Percentiles rank a stretch among this genome's conserved stretches.
These are phyloP conservation scores for Arthrobotrys entomopaga DNA, from an alignment of 2,329 filamentous ascomycete genomes.

Conservation along the genomic window DNA sequence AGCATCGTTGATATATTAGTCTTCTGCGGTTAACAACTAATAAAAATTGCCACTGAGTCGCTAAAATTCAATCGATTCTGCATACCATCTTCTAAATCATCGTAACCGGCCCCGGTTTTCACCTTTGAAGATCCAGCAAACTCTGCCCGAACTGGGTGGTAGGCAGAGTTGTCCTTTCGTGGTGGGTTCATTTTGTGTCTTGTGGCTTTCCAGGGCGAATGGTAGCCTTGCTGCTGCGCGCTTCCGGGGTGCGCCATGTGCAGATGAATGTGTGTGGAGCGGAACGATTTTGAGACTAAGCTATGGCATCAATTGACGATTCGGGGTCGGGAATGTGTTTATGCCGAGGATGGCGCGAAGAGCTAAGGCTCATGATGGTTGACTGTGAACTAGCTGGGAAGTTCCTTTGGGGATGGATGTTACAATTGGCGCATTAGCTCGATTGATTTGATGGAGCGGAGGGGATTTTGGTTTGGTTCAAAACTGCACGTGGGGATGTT, in stretches of 20 bases:
- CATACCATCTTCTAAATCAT: constrained; percentile 16
- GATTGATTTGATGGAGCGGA: not conserved
- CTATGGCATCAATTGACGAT: constrained; percentile 1
- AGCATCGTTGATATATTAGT: too few species aligned
- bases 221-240: not conserved
- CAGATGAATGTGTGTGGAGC: not conserved
- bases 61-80: not conserved
- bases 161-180: constrained; percentile 24
- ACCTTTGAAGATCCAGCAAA: constrained; percentile 20
- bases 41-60: too few species aligned
- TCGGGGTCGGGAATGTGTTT: constrained; percentile 1
- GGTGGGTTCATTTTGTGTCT: constrained; percentile 26
- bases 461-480: too few species aligned
- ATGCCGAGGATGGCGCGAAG: constrained; percentile 7
- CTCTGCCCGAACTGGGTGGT: constrained; percentile 33
- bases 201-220: constrained; percentile 32
- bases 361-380: not conserved
- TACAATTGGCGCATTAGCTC: not conserved
- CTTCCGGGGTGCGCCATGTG: constrained; percentile 24
- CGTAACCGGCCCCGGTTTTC: not conserved
- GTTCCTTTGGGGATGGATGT: constrained; percentile 1
- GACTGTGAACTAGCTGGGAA: too few species aligned
- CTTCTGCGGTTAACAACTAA: too few species aligned
- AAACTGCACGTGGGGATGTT: not conserved
- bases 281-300: not conserved